A percentile compares a stretch with the other conserved stretches of the same genome.
These are phyloP conservation scores for Solanum raphanifolium DNA, from an alignment of 257 asterid genomes.

Conservation along the genomic window DNA sequence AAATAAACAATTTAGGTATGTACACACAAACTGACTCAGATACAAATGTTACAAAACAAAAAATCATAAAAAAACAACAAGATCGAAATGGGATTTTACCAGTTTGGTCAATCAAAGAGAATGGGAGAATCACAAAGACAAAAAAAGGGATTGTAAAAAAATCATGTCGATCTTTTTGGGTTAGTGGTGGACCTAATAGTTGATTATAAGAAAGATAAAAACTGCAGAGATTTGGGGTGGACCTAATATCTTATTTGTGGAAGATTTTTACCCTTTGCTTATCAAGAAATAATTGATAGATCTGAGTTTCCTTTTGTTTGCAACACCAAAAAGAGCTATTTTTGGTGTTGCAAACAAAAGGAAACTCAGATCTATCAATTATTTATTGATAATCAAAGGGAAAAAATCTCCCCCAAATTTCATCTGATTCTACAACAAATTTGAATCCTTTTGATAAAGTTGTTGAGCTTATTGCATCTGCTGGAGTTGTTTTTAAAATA, in stretches of 20 bases:
- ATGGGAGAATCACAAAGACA: background rate
- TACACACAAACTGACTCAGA: background rate
- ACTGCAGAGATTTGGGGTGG: too few relatives aligned
- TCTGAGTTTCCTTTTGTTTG: too few relatives aligned
- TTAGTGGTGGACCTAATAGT: too few relatives aligned
- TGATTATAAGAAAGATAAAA: too few relatives aligned
- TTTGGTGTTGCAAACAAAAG: background rate
- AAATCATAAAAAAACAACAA: background rate
- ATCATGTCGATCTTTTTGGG: too few relatives aligned
- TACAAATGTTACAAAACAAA: too few relatives aligned
- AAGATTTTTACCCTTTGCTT: too few relatives aligned
- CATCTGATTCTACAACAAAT: constrained; percentile 12
- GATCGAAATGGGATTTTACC: background rate
- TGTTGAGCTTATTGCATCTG: constrained; percentile 24
- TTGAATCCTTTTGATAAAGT: constrained; percentile 17
- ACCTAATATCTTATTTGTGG: too few relatives aligned
- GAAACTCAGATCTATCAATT: constrained; percentile 4
- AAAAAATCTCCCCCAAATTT: constrained; percentile 9
- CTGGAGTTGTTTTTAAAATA: constrained; percentile 28
- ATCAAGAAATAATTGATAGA: too few relatives aligned
- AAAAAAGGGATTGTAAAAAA: background rate
- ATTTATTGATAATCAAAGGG: constrained; percentile 18
- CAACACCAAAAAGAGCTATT: background rate
- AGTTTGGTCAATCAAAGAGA: background rate
- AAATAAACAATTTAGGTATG: background rate